A percentile compares a stretch with the other conserved stretches of the same genome.
Conservation (phyloP, 768 basidiomycete genomes). For the Termitomyces sp. region DNA sequence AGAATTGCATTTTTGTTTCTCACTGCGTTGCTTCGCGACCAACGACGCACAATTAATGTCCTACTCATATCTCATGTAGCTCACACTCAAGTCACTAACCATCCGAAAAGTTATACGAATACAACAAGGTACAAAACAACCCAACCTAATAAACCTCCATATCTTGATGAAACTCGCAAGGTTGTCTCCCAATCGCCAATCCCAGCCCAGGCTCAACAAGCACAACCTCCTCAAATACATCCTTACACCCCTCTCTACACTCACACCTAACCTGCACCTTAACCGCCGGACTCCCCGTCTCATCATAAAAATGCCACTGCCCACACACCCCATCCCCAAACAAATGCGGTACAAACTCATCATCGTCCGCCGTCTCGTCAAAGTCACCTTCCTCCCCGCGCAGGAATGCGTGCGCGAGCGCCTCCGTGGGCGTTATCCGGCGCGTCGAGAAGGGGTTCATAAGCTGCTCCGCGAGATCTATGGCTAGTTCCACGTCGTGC, state of each 20-base stretch:
- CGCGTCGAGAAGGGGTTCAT: slow-evolving; percentile 77
- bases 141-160: slow-evolving; percentile 18
- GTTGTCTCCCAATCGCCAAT: slow-evolving; percentile 53
- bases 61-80: no score
- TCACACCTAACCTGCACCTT: slow-evolving; percentile 35
- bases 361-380: slow-evolving; percentile 45
- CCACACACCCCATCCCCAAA: slow-evolving; percentile 60
- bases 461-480: slow-evolving; percentile 71
- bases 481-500: slow-evolving; percentile 57
- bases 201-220: slow-evolving; percentile 42
- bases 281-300: slow-evolving; percentile 53
- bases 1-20: no score
- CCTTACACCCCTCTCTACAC: slow-evolving; percentile 23
- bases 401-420: slow-evolving; percentile 80
- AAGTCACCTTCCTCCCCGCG: slow-evolving; percentile 28
- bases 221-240: slow-evolving; percentile 25
- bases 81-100: no score
- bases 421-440: slow-evolving; percentile 72
- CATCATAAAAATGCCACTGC: slow-evolving; percentile 55
- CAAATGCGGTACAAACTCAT: slow-evolving; percentile 67
- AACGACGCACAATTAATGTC: no score
- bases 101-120: slow-evolving; percentile 3
- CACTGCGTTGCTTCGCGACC: no score
- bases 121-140: neutral
- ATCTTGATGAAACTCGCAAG: slow-evolving; percentile 59